phyloP scores from a whole-genome alignment of 768 basidiomycete species.

The Porpolomopsis calyptriformis region DNA sequence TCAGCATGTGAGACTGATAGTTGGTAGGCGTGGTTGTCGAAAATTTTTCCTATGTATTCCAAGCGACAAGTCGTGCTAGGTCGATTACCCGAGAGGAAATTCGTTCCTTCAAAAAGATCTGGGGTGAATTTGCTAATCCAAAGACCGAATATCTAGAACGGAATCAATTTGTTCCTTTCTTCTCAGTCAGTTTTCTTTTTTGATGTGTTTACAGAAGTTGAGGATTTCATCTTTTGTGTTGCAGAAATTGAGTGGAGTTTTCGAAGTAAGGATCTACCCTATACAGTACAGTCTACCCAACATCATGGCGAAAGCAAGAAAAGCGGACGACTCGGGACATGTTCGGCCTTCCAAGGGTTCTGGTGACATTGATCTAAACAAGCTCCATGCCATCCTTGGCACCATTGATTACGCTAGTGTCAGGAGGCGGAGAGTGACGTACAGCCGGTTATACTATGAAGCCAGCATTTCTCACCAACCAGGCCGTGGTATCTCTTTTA shows the following conservation, averaged over 20 bases:
- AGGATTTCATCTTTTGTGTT: neutral
- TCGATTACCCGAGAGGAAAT: conserved; percentile 85
- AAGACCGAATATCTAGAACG: conserved; percentile 73
- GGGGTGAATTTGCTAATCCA: conserved; percentile 75
- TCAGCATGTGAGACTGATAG: conserved; percentile 3
- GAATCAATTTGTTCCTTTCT: conserved; percentile 63
- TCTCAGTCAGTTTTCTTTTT: conserved; percentile 48
- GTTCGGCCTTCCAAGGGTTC: conserved; percentile 27
- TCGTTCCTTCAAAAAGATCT: conserved; percentile 88
- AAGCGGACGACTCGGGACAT: conserved; percentile 24
- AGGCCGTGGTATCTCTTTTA: conserved; percentile 81
- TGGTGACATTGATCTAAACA: conserved; percentile 50
- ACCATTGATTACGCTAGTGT: conserved; percentile 57
- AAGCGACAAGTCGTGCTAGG: conserved; percentile 70
- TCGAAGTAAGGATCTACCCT: conserved; percentile 83
- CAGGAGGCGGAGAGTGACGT: conserved; percentile 56
- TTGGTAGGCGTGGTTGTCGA: conserved; percentile 76
- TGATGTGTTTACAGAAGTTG: neutral
- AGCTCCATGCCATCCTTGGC: conserved; percentile 47
- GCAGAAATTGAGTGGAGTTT: conserved; percentile 75
- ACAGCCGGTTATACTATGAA: conserved; percentile 78
- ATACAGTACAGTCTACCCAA: conserved; percentile 49
- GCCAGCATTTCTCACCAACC: conserved; percentile 62
- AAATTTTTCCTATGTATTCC: conserved; percentile 93
- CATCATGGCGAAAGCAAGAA: conserved; percentile 43